A percentile compares a stretch with the other conserved stretches of the same genome.
phyloP scores from a whole-genome alignment of 2,329 filamentous ascomycete species.

The Aspergillus alliaceus region DNA sequence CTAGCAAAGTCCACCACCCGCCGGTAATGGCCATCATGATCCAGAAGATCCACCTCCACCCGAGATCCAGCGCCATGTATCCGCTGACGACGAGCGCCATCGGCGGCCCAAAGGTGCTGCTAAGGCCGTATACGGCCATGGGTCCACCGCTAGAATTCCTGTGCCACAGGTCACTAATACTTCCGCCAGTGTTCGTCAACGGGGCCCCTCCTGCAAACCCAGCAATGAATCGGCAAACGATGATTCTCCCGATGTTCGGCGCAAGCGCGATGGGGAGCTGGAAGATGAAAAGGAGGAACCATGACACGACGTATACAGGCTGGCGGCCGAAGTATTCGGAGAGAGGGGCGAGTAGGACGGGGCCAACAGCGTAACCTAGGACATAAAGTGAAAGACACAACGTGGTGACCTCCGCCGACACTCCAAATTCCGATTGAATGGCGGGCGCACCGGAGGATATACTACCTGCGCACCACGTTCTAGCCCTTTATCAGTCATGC shows the following conservation, averaged over 20 bases:
- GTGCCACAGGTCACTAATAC: slow-evolving; percentile 33
- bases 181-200: slow-evolving; percentile 34
- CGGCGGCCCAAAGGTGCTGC: slow-evolving; percentile 36
- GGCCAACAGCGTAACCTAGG: slow-evolving; percentile 29
- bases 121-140: slow-evolving; percentile 38
- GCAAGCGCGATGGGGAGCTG: slow-evolving; percentile 28
- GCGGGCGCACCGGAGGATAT: slow-evolving; percentile 28
- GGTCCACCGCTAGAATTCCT: slow-evolving; percentile 30
- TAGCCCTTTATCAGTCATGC: slow-evolving; percentile 1
- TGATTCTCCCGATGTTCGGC: slow-evolving; percentile 29
- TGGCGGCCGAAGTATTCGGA: slow-evolving; percentile 39
- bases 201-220: slow-evolving; percentile 34
- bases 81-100: slow-evolving; percentile 36
- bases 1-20: slow-evolving; percentile 49
- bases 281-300: slow-evolving; percentile 32
- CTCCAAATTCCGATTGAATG: slow-evolving; percentile 27
- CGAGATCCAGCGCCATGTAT: slow-evolving; percentile 21
- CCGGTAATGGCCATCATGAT: slow-evolving; percentile 58
- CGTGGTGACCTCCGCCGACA: slow-evolving; percentile 30
- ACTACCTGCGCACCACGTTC: slow-evolving; percentile 28
- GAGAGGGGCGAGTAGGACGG: slow-evolving; percentile 31
- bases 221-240: slow-evolving; percentile 30
- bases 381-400: slow-evolving; percentile 35
- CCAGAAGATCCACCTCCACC: slow-evolving; percentile 58
- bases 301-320: slow-evolving; percentile 34